Evolutionary conservation across 768 basidiomycete species (phyloP).

Genomic region (Xerocomellus dryophilus): DNA sequence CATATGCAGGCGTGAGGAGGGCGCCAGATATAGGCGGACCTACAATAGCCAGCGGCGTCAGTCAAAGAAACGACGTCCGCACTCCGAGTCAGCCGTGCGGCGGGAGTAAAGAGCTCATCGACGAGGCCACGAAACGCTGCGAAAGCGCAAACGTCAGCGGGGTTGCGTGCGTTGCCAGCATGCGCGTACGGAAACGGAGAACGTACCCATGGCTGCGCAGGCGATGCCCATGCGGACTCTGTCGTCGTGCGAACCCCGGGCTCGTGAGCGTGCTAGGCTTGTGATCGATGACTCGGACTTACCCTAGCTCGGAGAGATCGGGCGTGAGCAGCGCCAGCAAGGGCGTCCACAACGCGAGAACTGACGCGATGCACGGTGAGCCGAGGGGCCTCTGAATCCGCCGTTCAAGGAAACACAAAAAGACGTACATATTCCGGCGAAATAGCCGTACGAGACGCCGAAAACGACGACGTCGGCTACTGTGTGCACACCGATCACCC

Average conservation of each 20-base stretch:
- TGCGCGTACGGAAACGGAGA: background rate
- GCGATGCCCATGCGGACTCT: constrained; percentile 48
- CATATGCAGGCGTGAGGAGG: constrained; percentile 46
- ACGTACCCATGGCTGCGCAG: constrained; percentile 45
- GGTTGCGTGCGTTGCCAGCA: no score
- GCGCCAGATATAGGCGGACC: constrained; percentile 60
- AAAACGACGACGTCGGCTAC: constrained; percentile 41
- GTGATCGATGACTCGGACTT: constrained; percentile 3
- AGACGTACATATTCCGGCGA: constrained; percentile 44
- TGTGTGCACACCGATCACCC: constrained; percentile 43
- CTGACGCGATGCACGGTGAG: constrained; percentile 19
- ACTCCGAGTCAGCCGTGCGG: no score
- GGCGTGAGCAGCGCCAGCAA: constrained; percentile 44
- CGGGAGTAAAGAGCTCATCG: background rate
- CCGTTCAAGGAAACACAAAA: background rate
- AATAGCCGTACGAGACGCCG: constrained; percentile 49
- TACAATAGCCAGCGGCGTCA: background rate
- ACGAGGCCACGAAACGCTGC: constrained; percentile 26
- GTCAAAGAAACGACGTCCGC: background rate
- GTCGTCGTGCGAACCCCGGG: background rate
- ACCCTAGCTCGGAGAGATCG: constrained; percentile 52
- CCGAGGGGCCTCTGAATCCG: no score
- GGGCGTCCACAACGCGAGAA: constrained; percentile 42
- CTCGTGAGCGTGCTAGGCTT: background rate
- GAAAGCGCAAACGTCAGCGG: background rate